Conservation (phyloP, 164 flowering plant genomes). For the Aristolochia contorta region DNA sequence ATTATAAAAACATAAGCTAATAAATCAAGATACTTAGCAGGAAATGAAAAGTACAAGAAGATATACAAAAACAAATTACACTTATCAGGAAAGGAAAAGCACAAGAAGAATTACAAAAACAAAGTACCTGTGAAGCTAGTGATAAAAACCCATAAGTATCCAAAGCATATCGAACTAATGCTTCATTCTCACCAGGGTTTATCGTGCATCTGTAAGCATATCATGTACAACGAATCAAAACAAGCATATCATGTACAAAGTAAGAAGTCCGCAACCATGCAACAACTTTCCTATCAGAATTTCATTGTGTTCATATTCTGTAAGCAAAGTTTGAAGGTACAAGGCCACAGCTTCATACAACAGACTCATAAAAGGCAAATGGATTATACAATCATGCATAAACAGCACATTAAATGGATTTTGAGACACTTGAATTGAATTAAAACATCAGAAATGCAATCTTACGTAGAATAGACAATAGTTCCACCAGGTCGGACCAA, state of each 20-base stretch:
- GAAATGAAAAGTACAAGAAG: neutral
- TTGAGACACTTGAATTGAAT: neutral
- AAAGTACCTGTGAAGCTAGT: conserved; percentile 65
- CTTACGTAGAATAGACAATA: conserved; percentile 90
- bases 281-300: neutral
- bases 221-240: conserved; percentile 7
- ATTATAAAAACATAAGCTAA: neutral
- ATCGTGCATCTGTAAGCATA: conserved; percentile 63
- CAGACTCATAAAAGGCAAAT: neutral
- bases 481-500: conserved; percentile 92
- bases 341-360: neutral
- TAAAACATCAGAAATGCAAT: conserved; percentile 3
- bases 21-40: neutral
- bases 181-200: conserved; percentile 98
- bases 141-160: conserved; percentile 79
- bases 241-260: conserved; percentile 3
- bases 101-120: neutral
- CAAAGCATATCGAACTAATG: conserved; percentile 90
- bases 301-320: neutral
- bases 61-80: conserved; percentile 19
- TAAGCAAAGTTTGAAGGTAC: neutral
- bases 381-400: too few species aligned
- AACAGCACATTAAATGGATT: neutral
- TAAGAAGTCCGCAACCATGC: too few species aligned
- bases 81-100: neutral